A percentile compares a stretch with the other conserved stretches of the same genome.
phyloP scores from a whole-genome alignment of 2,329 filamentous ascomycete species.

The Cladobotryum protrusum region DNA sequence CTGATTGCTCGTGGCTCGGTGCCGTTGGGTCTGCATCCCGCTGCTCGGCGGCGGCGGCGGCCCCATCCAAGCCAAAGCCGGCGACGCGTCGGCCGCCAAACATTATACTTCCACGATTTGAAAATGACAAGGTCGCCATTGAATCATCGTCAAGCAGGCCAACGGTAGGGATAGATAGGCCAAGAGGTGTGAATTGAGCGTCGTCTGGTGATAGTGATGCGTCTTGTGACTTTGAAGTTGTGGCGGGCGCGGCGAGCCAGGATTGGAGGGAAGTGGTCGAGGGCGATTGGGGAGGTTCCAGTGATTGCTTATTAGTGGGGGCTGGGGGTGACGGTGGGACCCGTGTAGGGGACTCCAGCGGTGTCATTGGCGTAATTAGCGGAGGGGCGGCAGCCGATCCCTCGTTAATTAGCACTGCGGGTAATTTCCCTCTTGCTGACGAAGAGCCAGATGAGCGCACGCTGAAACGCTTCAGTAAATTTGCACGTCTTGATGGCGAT shows the following conservation, averaged over 20 bases:
- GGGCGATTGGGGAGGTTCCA: slow-evolving; percentile 4
- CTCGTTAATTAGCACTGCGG: slow-evolving; percentile 13
- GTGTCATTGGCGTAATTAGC: background rate
- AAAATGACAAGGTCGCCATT: slow-evolving; percentile 51
- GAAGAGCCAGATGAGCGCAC: slow-evolving; percentile 19
- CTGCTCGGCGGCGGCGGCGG: slow-evolving; percentile 14
- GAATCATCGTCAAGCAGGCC: slow-evolving; percentile 53
- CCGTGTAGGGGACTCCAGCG: slow-evolving; percentile 19
- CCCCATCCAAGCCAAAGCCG: slow-evolving; percentile 8
- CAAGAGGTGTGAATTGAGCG: slow-evolving; percentile 44
- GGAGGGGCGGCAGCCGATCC: slow-evolving; percentile 6
- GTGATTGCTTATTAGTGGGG: slow-evolving; percentile 15
- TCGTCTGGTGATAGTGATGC: slow-evolving; percentile 22
- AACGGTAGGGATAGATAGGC: slow-evolving; percentile 50
- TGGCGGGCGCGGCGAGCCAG: slow-evolving; percentile 12
- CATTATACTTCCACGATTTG: slow-evolving; percentile 59
- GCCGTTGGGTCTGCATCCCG: slow-evolving; percentile 4
- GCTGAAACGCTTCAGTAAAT: slow-evolving; percentile 23
- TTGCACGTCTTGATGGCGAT: slow-evolving; percentile 13
- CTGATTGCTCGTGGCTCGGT: slow-evolving; percentile 7
- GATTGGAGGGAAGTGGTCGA: slow-evolving; percentile 4
- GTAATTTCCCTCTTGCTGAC: slow-evolving; percentile 22
- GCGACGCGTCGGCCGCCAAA: slow-evolving; percentile 41
- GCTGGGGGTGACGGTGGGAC: slow-evolving; percentile 17
- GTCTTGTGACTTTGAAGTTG: slow-evolving; percentile 15